Conservation (phyloP, 2,329 filamentous ascomycete species). For the Aspergillus neoniger region DNA sequence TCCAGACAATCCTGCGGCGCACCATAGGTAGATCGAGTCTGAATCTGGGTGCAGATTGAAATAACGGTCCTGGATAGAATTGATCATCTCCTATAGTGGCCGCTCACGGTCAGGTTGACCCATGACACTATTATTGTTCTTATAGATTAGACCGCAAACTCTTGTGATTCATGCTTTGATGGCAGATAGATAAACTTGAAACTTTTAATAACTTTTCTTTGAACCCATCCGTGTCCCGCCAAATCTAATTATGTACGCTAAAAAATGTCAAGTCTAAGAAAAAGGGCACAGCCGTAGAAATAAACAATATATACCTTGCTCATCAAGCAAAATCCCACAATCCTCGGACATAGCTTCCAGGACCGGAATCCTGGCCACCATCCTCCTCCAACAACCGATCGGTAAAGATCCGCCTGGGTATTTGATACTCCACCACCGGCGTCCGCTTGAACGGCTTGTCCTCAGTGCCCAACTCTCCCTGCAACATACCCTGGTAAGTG, state of each 20-base stretch:
- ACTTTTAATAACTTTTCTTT: background rate
- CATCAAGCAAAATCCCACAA: conserved; percentile 41
- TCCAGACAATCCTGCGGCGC: background rate
- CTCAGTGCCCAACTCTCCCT: conserved; percentile 67
- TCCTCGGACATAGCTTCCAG: conserved; percentile 38
- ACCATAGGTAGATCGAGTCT: background rate
- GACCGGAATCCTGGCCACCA: conserved; percentile 41
- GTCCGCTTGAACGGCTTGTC: conserved; percentile 79
- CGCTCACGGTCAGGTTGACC: background rate
- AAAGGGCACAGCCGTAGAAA: conserved; percentile 5
- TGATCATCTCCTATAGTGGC: background rate
- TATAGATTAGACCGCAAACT: conserved; percentile 7
- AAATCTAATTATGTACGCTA: conserved; percentile 21
- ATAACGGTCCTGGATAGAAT: background rate
- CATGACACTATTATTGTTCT: background rate
- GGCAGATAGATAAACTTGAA: background rate
- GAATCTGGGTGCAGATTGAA: background rate
- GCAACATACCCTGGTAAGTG: conserved; percentile 75
- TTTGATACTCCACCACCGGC: conserved; percentile 90
- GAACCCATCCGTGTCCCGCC: background rate
- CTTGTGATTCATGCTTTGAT: background rate
- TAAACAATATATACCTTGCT: background rate
- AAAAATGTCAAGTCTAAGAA: conserved; percentile 11
- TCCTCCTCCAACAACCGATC: conserved; percentile 44
- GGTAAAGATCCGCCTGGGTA: conserved; percentile 78